phyloP scores from a whole-genome alignment of 495 filamentous ascomycete species.

The Penicillium pulvis region DNA sequence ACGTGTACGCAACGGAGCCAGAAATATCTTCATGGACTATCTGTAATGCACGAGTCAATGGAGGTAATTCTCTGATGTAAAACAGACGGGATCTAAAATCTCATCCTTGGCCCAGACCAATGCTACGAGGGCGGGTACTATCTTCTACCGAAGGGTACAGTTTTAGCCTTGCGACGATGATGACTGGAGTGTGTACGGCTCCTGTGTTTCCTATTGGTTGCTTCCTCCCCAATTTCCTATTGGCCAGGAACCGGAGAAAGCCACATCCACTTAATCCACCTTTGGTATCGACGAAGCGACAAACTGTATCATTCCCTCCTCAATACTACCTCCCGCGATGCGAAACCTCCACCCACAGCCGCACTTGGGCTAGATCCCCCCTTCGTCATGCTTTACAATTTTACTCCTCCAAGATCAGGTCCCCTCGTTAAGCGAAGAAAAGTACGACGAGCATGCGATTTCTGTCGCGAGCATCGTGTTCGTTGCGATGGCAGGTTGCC shows the following conservation, averaged over 20 bases:
- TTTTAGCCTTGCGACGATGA: too few species aligned
- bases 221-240: neutral
- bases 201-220: slow-evolving; percentile 1
- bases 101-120: too few species aligned
- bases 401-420: neutral
- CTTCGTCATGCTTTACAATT: slow-evolving; percentile 4
- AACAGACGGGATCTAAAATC: too few species aligned
- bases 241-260: neutral
- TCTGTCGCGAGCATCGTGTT: slow-evolving; percentile 32
- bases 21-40: too few species aligned
- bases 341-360: neutral
- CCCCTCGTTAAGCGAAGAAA: neutral
- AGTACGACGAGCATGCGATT: slow-evolving; percentile 26
- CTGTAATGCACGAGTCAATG: too few species aligned
- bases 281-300: neutral
- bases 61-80: too few species aligned
- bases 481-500: slow-evolving; percentile 31
- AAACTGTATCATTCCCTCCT: neutral
- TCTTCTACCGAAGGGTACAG: too few species aligned
- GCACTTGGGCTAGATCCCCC: neutral
- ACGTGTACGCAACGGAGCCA: too few species aligned
- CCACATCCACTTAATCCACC: neutral
- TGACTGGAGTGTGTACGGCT: neutral
- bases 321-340: neutral
- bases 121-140: too few species aligned